These are phyloP conservation scores for Lentinula boryana DNA, from an alignment of 768 basidiomycete genomes.

Conservation along the genomic window DNA sequence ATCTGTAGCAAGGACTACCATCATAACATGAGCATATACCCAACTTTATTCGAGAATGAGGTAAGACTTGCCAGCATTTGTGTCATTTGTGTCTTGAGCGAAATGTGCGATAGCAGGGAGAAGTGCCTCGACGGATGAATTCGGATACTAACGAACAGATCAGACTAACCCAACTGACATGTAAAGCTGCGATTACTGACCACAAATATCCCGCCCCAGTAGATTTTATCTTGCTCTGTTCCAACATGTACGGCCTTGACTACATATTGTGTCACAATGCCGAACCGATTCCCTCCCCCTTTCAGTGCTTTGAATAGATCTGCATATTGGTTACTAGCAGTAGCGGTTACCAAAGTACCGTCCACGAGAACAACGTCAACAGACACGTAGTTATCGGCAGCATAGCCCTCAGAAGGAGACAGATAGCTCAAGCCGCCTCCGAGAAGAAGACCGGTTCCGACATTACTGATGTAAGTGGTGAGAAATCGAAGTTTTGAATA, in stretches of 20 bases:
- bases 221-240: constrained; percentile 27
- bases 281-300: constrained; percentile 39
- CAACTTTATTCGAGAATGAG: background rate
- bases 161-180: background rate
- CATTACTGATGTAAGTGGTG: constrained; percentile 21
- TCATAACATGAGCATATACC: too few species aligned
- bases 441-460: constrained; percentile 37
- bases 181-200: constrained; percentile 17
- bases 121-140: constrained; percentile 31
- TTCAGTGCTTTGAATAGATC: constrained; percentile 41
- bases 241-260: constrained; percentile 34
- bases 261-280: constrained; percentile 38
- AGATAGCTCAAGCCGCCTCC: constrained; percentile 39
- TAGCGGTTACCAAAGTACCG: constrained; percentile 30
- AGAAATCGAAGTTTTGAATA: background rate
- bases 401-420: constrained; percentile 26
- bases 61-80: constrained; percentile 26
- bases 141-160: constrained; percentile 22
- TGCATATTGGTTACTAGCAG: constrained; percentile 29
- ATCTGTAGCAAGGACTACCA: background rate
- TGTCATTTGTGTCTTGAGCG: constrained; percentile 28
- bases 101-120: constrained; percentile 31
- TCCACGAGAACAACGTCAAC: background rate
- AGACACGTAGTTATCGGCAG: constrained; percentile 10
- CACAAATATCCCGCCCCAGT: constrained; percentile 32